phyloP scores from a whole-genome alignment of 306 rosid species.

The Quercus rubra region DNA sequence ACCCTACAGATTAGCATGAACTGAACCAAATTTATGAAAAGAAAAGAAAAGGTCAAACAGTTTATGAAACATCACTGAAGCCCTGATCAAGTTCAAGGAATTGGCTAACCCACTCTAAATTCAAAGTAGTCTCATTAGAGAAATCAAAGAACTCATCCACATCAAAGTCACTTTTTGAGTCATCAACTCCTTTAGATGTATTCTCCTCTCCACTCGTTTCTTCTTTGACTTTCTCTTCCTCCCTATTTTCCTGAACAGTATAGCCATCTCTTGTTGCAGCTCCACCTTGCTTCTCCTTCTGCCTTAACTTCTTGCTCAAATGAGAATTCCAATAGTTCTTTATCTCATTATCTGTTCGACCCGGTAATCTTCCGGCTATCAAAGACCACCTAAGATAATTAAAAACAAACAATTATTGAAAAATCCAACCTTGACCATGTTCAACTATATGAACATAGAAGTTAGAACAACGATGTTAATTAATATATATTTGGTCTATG shows the following conservation, averaged over 20 bases:
- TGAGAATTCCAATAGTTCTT: constrained; percentile 75
- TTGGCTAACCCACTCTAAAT: constrained; percentile 53
- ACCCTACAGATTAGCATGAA: constrained; percentile 1
- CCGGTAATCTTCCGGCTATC: constrained; percentile 68
- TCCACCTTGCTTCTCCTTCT: constrained; percentile 28
- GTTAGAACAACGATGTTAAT: not conserved
- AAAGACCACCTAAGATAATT: constrained; percentile 55
- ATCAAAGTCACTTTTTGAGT: constrained; percentile 28
- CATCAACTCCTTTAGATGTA: constrained; percentile 20
- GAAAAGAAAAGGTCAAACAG: not conserved
- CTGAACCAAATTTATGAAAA: not conserved
- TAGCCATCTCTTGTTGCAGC: constrained; percentile 6
- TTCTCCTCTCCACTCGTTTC: constrained; percentile 18
- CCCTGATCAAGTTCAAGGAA: constrained; percentile 34
- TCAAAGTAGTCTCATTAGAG: constrained; percentile 44
- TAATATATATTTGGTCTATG: not conserved
- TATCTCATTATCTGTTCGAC: constrained; percentile 71
- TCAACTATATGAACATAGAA: not conserved
- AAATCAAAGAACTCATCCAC: constrained; percentile 55
- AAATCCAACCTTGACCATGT: not conserved
- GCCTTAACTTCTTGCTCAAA: constrained; percentile 55
- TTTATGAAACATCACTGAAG: not conserved
- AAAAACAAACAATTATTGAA: not conserved
- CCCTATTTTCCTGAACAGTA: not conserved
- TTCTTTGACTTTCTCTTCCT: constrained; percentile 6